Evolutionary conservation across 257 asterid species (phyloP).

Genomic region (Plantago ovata): DNA sequence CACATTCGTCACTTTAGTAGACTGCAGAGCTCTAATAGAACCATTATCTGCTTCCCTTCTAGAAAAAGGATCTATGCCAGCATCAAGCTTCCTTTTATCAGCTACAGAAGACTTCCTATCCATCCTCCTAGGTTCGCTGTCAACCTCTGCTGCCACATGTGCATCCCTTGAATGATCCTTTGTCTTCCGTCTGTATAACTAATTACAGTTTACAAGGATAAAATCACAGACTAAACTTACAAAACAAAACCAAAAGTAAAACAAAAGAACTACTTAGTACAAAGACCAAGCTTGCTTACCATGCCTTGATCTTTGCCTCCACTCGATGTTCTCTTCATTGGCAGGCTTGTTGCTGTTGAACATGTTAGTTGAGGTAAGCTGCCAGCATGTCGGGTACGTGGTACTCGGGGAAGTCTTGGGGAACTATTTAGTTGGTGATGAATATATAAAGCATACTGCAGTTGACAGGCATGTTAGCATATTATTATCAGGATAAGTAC

Average conservation of each 20-base stretch:
- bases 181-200: conserved; percentile 69
- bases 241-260: conserved; percentile 10
- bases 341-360: conserved; percentile 64
- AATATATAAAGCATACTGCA: conserved; percentile 87
- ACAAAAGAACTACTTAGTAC: conserved; percentile 9
- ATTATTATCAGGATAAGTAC: conserved; percentile 13
- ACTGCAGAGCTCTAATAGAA: conserved; percentile 34
- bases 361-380: conserved; percentile 78
- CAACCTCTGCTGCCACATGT: conserved; percentile 43
- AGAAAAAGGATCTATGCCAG: conserved; percentile 39
- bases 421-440: conserved; percentile 99
- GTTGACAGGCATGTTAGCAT: conserved; percentile 18
- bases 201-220: conserved; percentile 16
- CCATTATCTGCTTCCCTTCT: conserved; percentile 54
- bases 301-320: conserved; percentile 73
- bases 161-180: conserved; percentile 68
- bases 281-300: conserved; percentile 38
- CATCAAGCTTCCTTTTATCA: conserved; percentile 53
- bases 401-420: conserved; percentile 93
- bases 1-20: conserved; percentile 43
- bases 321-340: conserved; percentile 64
- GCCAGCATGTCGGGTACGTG: conserved; percentile 97
- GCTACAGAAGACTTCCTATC: conserved; percentile 50
- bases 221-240: conserved; percentile 13
- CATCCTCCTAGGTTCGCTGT: conserved; percentile 55